Evolutionary conservation across 2,329 filamentous ascomycete species (phyloP), one percentile per base, ranked within the genome.

Genomic region (Beauveria sp.): DNA sequence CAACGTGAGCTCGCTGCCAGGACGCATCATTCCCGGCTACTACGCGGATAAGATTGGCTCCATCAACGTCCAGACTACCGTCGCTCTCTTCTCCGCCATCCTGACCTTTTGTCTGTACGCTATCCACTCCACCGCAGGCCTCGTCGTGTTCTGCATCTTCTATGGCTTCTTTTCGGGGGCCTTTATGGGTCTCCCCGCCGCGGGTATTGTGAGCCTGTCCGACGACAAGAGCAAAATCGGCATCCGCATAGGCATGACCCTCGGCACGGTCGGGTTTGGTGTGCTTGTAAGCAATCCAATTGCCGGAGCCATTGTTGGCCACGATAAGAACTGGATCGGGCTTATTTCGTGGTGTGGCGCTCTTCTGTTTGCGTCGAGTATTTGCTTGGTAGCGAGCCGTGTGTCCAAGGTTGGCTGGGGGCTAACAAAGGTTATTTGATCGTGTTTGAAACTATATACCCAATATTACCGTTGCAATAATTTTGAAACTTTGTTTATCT

Each of bases 1-100:
- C 55, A 83, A 83, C 67, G 79, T 76, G 1, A 75, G 77, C 0
- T 79, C 79, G 0, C 72, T 81, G 8, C 72, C 79, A 8, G 81
- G 82, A 0, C 76, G 82, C 7, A 70, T 83, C 1, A 67, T 80
- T 0, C 80, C 79, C 0, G 76, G 76, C 4, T 72, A 77, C 8
- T 63, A 82, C 5, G 78, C 78, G 0, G 74, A 77, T 55, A 69
- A 67, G 31, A 63, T 77, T 43, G 79, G 79, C 1, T 71, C 73
- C n/a, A 51, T 80, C 43, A 76, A 78, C 63, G 64, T 77, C 20
- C 67, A 75, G 18, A 66, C 74, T 6, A 67, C 69, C 1, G 72
- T 75, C 64, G 69, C 68, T 9, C 57, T 73, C 12, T 63, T 67
- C 7, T 72, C 74, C n/a, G 69, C 73, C 1, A 62, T 75, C 0